Percentiles rank a stretch among this genome's conserved stretches.
These are phyloP conservation scores for Casuarina glauca DNA, from an alignment of 306 rosid species.

Conservation along the genomic window DNA sequence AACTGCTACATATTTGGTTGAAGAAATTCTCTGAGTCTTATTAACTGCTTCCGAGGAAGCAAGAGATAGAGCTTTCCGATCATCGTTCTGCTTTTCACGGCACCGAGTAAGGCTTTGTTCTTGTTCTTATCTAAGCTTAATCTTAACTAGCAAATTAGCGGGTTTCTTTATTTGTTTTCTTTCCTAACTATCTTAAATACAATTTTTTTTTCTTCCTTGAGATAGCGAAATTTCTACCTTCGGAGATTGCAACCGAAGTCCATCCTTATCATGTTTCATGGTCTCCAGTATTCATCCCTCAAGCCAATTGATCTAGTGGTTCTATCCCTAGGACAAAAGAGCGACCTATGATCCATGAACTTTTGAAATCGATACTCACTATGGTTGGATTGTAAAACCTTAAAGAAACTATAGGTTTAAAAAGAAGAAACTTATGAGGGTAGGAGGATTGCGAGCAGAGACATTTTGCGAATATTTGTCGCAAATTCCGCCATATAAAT, in stretches of 20 bases:
- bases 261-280: background rate
- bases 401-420: background rate
- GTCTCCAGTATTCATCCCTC: background rate
- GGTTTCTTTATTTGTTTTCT: background rate
- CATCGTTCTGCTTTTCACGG: conserved; percentile 11
- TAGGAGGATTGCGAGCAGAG: background rate
- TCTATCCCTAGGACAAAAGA: background rate
- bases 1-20: background rate
- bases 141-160: too few species aligned
- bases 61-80: conserved; percentile 26
- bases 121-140: background rate
- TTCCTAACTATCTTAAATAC: background rate
- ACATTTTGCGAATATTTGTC: background rate
- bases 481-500: background rate
- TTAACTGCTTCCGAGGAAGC: conserved; percentile 19
- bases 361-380: background rate
- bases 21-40: conserved; percentile 2
- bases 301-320: background rate
- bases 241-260: background rate
- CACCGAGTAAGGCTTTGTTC: conserved; percentile 30
- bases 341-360: background rate
- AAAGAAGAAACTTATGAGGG: background rate
- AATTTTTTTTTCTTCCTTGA: background rate
- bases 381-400: background rate
- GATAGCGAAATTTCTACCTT: background rate